phyloP scores from a whole-genome alignment of 2,329 filamentous ascomycete genomes.

The Xylaria sp. region DNA sequence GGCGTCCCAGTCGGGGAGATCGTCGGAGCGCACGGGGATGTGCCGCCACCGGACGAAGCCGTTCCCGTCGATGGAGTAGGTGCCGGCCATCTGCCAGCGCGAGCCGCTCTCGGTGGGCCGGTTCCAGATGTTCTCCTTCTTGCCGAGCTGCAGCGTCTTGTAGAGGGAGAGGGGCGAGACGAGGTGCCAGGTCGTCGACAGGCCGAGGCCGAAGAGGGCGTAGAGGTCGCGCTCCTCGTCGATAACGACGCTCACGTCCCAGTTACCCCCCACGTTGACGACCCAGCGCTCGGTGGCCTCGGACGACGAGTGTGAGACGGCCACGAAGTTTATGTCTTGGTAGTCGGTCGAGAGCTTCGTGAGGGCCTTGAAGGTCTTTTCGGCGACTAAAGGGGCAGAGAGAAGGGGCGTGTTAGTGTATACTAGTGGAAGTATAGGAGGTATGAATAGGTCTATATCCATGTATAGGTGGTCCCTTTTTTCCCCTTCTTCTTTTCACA shows the following conservation, averaged over 20 bases:
- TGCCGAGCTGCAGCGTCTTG: conserved; percentile 67
- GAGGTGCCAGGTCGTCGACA: conserved; percentile 70
- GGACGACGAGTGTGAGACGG: conserved; percentile 69
- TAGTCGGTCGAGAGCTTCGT: conserved; percentile 63
- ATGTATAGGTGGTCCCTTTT: too few relatives aligned
- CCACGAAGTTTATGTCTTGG: conserved; percentile 65
- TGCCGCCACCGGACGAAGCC: conserved; percentile 65
- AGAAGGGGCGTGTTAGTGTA: conserved; percentile 19
- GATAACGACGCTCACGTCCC: conserved; percentile 67
- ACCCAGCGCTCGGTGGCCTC: conserved; percentile 68
- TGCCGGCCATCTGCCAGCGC: conserved; percentile 75
- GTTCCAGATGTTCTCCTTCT: conserved; percentile 74
- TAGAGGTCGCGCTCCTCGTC: conserved; percentile 71
- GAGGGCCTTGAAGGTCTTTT: conserved; percentile 71
- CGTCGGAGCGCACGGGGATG: conserved; percentile 61
- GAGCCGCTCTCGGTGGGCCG: conserved; percentile 72
- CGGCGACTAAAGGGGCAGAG: conserved; percentile 65
- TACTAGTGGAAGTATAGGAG: not conserved
- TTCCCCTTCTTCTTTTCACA: too few relatives aligned
- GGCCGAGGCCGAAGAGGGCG: conserved; percentile 72
- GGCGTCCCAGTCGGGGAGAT: conserved; percentile 64
- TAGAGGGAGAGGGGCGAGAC: conserved; percentile 68
- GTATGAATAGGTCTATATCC: not conserved
- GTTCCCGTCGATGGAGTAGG: conserved; percentile 67
- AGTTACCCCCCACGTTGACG: conserved; percentile 64